Evolutionary conservation across 495 filamentous ascomycete genomes (phyloP), one percentile per base, ranked within the genome.

Genomic region (Evansstolkia leycettana): DNA sequence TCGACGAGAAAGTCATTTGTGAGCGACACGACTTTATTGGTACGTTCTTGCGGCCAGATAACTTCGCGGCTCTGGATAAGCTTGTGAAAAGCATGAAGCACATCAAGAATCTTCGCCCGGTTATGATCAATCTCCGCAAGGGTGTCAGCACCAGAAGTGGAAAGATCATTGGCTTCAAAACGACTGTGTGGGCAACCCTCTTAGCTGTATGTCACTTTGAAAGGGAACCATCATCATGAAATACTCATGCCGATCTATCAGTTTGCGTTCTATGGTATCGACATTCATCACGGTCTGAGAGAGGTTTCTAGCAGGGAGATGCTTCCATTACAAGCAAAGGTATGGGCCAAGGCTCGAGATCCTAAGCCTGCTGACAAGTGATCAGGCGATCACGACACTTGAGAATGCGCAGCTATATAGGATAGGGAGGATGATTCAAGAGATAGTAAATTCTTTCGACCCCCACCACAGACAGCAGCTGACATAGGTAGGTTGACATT

Each of bases 31-130:
- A 71, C 14, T 75, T 80, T 4, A 76, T 90, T 36, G 57, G 64
- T 5, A 60, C 79, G 1, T 72, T 96, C 39, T 57, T 90, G 3
- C 67, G 70, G 19, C 73, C 81, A 0, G 76, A 84, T 6, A 94
- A 94, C 50, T 40, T 55, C 13, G 59, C 68, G 19, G 45, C 62
- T 2, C 39, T 84, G 17, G 59, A 66, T 2, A 62, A 56, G 18
- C 65, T 94, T 10, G 58, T 65, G 11, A 79, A 76, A 39, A 71
- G 66, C 36, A 57, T 98, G 24, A 73, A 72, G 33, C 76, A 73
- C 37, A 71, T 94, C 32, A 86, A 83, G 47, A 89, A 95, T 42
- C 79, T 94, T 44, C 77, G 73, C 27, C 66, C 72, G 2, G 60
- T 78, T 2, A 64, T 88, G 45, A 65, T 75, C 26, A 77, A 84